phyloP scores from a whole-genome alignment of 306 rosid genomes.

The Castanea sativa region DNA sequence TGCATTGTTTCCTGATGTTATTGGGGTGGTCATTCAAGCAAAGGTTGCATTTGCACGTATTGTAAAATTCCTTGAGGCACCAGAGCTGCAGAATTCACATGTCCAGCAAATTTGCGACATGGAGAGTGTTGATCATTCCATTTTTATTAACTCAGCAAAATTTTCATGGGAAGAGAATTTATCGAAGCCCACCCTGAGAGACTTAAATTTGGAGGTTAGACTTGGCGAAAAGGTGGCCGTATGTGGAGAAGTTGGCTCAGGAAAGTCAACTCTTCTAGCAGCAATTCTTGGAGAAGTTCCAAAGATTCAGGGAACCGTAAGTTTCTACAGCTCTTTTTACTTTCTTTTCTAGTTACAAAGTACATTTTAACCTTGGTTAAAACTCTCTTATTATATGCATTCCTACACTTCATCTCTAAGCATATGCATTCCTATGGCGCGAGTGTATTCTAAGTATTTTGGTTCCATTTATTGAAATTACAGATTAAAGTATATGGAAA shows the following conservation, averaged over 20 bases:
- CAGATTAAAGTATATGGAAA: slow-evolving; percentile 44
- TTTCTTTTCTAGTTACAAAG: not conserved
- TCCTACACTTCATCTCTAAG: not conserved
- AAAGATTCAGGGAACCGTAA: slow-evolving; percentile 51
- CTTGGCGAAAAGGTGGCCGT: slow-evolving; percentile 64
- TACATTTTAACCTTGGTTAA: not conserved
- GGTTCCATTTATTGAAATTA: not conserved
- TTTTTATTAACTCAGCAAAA: slow-evolving; percentile 43
- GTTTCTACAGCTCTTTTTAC: slow-evolving; percentile 4
- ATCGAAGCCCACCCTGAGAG: slow-evolving; percentile 49
- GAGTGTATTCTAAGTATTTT: not conserved
- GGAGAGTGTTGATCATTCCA: slow-evolving; percentile 22
- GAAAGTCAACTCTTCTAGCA: slow-evolving; percentile 73
- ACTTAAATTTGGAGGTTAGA: slow-evolving; percentile 47
- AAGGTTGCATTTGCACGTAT: slow-evolving; percentile 64
- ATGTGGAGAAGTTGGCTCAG: slow-evolving; percentile 89
- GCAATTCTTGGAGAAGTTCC: slow-evolving; percentile 78
- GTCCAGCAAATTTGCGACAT: slow-evolving; percentile 11
- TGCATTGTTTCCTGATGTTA: slow-evolving; percentile 48
- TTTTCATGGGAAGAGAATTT: slow-evolving; percentile 67
- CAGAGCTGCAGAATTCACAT: slow-evolving; percentile 46
- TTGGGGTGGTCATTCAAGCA: slow-evolving; percentile 66
- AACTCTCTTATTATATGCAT: not conserved
- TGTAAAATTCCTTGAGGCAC: slow-evolving; percentile 55
- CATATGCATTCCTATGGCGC: not conserved